Conservation (phyloP, 768 basidiomycete genomes). For the Termitomyces eurrhizus region DNA sequence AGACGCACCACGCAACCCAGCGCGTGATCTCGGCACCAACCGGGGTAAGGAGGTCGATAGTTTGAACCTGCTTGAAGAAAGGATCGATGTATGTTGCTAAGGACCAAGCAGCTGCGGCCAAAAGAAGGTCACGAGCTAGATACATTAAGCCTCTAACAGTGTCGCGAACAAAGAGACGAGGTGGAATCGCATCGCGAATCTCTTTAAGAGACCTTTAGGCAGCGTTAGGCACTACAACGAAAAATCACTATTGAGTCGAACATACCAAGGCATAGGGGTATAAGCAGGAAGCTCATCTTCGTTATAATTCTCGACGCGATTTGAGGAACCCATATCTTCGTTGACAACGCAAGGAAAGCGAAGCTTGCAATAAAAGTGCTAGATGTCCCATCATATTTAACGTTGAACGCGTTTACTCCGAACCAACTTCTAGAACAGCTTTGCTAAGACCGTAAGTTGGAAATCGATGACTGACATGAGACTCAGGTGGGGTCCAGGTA, state of each 20-base stretch:
- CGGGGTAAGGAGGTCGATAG: constrained; percentile 24
- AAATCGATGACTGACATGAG: constrained; percentile 6
- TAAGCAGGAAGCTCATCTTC: constrained; percentile 40
- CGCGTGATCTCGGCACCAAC: constrained; percentile 32
- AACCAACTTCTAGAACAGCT: constrained; percentile 5
- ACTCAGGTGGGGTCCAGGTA: constrained; percentile 14
- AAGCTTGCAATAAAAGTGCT: background rate
- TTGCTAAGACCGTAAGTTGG: background rate
- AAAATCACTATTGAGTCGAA: background rate
- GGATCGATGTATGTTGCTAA: constrained; percentile 42
- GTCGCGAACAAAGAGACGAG: constrained; percentile 40
- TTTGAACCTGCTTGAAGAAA: constrained; percentile 26
- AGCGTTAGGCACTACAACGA: background rate
- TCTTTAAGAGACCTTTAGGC: constrained; percentile 41
- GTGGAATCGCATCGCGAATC: constrained; percentile 46
- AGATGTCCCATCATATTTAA: constrained; percentile 9
- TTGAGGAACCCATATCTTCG: constrained; percentile 13
- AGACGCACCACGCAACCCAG: constrained; percentile 42
- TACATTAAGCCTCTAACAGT: constrained; percentile 37
- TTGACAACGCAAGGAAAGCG: constrained; percentile 6
- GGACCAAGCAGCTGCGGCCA: constrained; percentile 40
- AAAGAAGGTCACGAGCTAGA: constrained; percentile 41
- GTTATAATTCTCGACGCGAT: constrained; percentile 21
- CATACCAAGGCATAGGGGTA: constrained; percentile 45
- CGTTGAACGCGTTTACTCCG: constrained; percentile 7